Conservation (phyloP, 176 grass and related monocot species). For the Cenchrus americanus region DNA sequence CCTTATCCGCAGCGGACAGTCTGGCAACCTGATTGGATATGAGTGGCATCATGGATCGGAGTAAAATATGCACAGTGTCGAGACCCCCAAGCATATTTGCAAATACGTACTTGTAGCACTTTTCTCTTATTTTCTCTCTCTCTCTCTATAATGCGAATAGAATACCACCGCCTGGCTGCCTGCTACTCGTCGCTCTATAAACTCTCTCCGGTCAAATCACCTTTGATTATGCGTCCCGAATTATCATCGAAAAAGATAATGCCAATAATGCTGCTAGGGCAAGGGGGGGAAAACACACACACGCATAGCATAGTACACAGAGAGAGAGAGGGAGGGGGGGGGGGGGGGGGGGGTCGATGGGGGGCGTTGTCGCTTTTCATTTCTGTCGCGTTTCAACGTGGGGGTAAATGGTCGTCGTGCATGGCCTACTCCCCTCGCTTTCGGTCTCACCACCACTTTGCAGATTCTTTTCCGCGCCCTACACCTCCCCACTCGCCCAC, state of each 20-base stretch:
- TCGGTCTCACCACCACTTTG: constrained; percentile 20
- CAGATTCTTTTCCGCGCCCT: constrained; percentile 29
- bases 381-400: constrained; percentile 44
- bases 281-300: not conserved
- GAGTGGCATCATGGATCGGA: not conserved
- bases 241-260: not conserved
- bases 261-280: not conserved
- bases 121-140: too few species aligned
- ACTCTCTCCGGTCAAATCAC: constrained; percentile 8
- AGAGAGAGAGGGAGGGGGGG: too few species aligned
- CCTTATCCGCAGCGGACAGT: constrained; percentile 52
- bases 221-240: not conserved
- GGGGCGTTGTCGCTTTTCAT: constrained; percentile 20
- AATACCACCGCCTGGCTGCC: not conserved
- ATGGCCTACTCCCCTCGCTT: constrained; percentile 48
- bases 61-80: not conserved
- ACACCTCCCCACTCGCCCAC: not conserved
- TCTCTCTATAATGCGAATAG: not conserved
- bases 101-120: too few species aligned
- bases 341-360: not conserved
- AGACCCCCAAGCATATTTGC: not conserved
- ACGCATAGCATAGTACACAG: too few species aligned
- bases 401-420: constrained; percentile 42
- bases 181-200: not conserved
- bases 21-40: constrained; percentile 37